Evolutionary conservation across 2,329 filamentous ascomycete genomes (phyloP), one percentile per base, ranked within the genome.

Genomic region (Colletotrichum musicola): DNA sequence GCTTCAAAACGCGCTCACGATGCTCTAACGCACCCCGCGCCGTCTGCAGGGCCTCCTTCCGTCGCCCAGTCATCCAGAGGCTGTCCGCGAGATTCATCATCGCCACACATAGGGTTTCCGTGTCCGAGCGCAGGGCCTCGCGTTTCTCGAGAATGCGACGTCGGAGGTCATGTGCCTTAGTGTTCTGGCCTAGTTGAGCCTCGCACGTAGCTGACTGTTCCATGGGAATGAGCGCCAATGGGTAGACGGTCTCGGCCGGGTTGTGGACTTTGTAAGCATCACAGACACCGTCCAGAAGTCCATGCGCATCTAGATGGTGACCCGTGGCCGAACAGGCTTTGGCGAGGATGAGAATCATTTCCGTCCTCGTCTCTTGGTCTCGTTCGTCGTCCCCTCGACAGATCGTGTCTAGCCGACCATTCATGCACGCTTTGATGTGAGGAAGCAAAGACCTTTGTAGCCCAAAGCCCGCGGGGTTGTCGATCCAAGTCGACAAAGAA

Each of bases 1-100:
- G 6, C 12, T 7, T 12, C 16, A 62, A 13, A 12, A 10, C 0
- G 1, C 4, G 13, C 12, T 38, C 46, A 7, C 6, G 49, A n/a
- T 6, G 20, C 20, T 1, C 12, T n/a, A 55, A 22, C 13, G n/a
- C 49, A 13, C 30, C 49, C n/a, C 20, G 13, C 1, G 49, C 59
- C 25, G n/a, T 38, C 1, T 13, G 2, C 2, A 47, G 35, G 4
- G 59, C 59, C 5, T 22, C 22, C 3, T 10, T 30, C 3, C 40
- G 38, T 3, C 47, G 7, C 7, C 49, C 50, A 1, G 16, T 22
- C 6, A 6, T 25, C 59, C 59, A 62, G 9, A 62, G 10, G 14
- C 49, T 46, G 49, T 55, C 59, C 10, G 58, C 46, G 14, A 51
- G 30, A 14, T 61, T 61, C 16, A 62, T 62, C 16, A 20, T 25